Conservation (phyloP, 2,329 filamentous ascomycete genomes). For the Colletotrichum graminicola region DNA sequence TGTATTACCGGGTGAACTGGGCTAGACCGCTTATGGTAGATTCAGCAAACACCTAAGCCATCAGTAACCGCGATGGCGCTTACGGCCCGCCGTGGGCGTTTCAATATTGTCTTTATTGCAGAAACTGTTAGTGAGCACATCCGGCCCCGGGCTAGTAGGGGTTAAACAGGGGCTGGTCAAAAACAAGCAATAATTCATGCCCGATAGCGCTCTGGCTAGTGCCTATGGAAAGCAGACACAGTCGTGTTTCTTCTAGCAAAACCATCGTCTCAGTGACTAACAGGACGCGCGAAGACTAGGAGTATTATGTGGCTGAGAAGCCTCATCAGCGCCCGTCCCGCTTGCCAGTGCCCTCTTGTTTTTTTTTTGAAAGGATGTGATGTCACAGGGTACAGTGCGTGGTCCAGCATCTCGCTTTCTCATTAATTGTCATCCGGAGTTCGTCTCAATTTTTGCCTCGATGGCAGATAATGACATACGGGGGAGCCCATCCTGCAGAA, state of each 20-base stretch:
- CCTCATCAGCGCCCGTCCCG: background rate
- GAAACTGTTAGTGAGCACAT: conserved; percentile 10
- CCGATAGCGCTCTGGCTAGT: conserved; percentile 5
- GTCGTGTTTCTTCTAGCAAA: background rate
- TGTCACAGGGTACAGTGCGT: background rate
- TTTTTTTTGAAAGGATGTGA: too few relatives aligned
- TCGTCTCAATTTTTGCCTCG: conserved; percentile 18
- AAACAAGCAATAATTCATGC: conserved; percentile 16
- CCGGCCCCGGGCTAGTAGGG: conserved; percentile 4
- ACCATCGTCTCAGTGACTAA: conserved; percentile 10
- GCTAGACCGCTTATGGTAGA: too few relatives aligned
- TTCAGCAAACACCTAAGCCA: too few relatives aligned
- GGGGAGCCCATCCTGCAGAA: conserved; percentile 1
- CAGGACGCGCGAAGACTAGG: background rate
- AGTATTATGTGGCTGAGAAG: too few relatives aligned
- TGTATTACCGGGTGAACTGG: too few relatives aligned
- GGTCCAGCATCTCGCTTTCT: background rate
- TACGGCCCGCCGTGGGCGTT: too few relatives aligned
- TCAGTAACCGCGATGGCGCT: background rate
- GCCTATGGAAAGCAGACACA: conserved; percentile 7
- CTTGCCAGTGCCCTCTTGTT: conserved; percentile 27
- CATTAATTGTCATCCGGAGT: background rate
- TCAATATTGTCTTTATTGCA: background rate
- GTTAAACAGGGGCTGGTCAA: background rate
- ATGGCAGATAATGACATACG: background rate